These are phyloP conservation scores for Cicer yamashitae DNA, from an alignment of 306 rosid species.

Conservation along the genomic window DNA sequence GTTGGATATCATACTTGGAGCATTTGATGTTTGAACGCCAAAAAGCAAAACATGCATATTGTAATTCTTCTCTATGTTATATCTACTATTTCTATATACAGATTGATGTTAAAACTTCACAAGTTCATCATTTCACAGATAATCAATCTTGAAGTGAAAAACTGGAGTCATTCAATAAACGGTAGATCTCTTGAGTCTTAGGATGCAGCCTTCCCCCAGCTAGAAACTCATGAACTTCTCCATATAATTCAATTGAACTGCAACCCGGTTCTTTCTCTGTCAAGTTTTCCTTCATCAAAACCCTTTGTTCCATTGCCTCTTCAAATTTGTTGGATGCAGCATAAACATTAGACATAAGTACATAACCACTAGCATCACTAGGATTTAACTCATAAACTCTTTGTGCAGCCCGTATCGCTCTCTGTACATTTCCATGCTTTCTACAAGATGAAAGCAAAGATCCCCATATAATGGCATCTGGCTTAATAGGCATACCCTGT, in stretches of 20 bases:
- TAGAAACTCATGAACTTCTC: conserved; percentile 81
- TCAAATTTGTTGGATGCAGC: conserved; percentile 61
- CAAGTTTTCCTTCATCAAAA: conserved; percentile 66
- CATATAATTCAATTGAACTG: conserved; percentile 80
- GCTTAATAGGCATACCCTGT: conserved; percentile 58
- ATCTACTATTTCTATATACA: conserved; percentile 6
- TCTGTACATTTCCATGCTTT: conserved; percentile 65
- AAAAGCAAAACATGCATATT: conserved; percentile 30
- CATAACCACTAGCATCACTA: conserved; percentile 66
- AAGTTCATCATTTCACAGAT: conserved; percentile 19
- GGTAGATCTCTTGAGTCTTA: conserved; percentile 67
- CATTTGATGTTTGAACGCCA: conserved; percentile 2
- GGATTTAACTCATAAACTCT: conserved; percentile 67
- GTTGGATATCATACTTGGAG: conserved; percentile 20
- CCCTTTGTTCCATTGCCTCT: conserved; percentile 68
- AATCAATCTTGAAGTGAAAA: conserved; percentile 27
- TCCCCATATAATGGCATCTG: conserved; percentile 86
- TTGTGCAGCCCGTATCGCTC: conserved; percentile 69
- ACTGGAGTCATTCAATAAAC: conserved; percentile 54
- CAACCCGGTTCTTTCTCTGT: conserved; percentile 84
- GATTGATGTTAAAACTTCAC: neutral
- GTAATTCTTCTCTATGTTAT: neutral
- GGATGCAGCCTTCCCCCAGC: conserved; percentile 75
- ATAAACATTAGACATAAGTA: conserved; percentile 76
- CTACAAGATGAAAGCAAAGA: conserved; percentile 79